phyloP scores from a whole-genome alignment of 2,329 filamentous ascomycete species.

The Cladorrhinum sp. region DNA sequence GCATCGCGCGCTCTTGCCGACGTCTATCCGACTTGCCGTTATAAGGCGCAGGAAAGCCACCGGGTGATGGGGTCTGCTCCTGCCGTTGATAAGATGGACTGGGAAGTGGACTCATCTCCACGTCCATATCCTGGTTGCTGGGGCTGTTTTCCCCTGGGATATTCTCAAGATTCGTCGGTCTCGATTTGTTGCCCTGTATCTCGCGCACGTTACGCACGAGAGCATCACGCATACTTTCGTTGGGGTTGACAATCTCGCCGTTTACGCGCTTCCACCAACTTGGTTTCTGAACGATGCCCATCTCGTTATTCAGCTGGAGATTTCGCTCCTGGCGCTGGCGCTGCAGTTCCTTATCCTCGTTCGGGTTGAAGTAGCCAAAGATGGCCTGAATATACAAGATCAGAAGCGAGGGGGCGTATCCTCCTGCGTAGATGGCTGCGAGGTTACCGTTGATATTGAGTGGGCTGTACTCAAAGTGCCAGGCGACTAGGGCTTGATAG shows the following conservation, averaged over 20 bases:
- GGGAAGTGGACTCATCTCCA: slow-evolving; percentile 34
- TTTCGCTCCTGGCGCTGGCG: slow-evolving; percentile 59
- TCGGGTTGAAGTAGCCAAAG: slow-evolving; percentile 60
- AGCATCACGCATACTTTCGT: slow-evolving; percentile 47
- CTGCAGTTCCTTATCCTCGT: slow-evolving; percentile 68
- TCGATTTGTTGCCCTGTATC: slow-evolving; percentile 46
- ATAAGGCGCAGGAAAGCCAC: slow-evolving; percentile 31
- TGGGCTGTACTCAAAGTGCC: slow-evolving; percentile 56
- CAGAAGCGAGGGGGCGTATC: slow-evolving; percentile 57
- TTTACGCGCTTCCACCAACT: slow-evolving; percentile 62
- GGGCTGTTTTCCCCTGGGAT: neutral
- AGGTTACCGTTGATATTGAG: slow-evolving; percentile 53
- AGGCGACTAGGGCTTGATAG: slow-evolving; percentile 59
- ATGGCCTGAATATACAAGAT: slow-evolving; percentile 54
- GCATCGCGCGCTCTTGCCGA: slow-evolving; percentile 43
- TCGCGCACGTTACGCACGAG: slow-evolving; percentile 55
- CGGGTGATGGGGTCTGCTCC: slow-evolving; percentile 5
- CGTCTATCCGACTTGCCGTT: slow-evolving; percentile 44
- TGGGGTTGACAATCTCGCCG: slow-evolving; percentile 39
- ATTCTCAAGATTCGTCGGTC: slow-evolving; percentile 28
- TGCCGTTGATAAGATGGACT: neutral
- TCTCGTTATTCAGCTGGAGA: slow-evolving; percentile 53
- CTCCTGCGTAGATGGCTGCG: slow-evolving; percentile 58
- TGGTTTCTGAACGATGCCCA: slow-evolving; percentile 60
- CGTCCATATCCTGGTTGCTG: neutral